Evolutionary conservation across 306 rosid genomes (phyloP).

Genomic region (Inga oerstediana): DNA sequence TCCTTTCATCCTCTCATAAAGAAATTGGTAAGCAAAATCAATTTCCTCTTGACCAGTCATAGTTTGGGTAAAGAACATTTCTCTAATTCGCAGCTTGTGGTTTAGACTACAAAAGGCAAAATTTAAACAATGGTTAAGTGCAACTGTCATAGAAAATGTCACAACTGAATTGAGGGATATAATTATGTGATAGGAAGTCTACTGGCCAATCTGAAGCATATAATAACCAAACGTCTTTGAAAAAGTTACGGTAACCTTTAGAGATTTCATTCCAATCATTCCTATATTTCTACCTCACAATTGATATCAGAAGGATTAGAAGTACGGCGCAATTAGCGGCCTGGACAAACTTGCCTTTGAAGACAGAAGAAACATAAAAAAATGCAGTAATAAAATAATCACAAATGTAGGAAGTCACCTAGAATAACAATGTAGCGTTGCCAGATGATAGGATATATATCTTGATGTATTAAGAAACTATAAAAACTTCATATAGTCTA

Average conservation of each 20-base stretch:
- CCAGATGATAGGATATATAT: neutral
- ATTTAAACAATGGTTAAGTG: too few relatives aligned
- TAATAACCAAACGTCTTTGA: neutral
- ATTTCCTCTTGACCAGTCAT: too few relatives aligned
- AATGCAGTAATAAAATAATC: conserved; percentile 6
- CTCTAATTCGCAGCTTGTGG: too few relatives aligned
- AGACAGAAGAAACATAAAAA: neutral
- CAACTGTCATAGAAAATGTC: too few relatives aligned
- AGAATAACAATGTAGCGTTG: neutral
- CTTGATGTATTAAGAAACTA: neutral
- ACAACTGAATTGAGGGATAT: too few relatives aligned
- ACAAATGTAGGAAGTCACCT: conserved; percentile 2
- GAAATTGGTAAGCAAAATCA: too few relatives aligned
- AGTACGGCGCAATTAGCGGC: conserved; percentile 5
- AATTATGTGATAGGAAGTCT: neutral
- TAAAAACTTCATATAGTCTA: neutral
- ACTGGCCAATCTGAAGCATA: neutral
- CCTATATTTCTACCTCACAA: neutral
- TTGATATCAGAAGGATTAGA: neutral
- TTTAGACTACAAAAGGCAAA: too few relatives aligned
- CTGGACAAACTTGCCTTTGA: neutral
- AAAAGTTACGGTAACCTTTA: neutral
- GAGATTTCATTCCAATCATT: neutral
- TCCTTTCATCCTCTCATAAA: too few relatives aligned
- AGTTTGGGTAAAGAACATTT: too few relatives aligned